phyloP scores from a whole-genome alignment of 1,284 basidiomycete genomes.

The Papiliotrema fonsecae region DNA sequence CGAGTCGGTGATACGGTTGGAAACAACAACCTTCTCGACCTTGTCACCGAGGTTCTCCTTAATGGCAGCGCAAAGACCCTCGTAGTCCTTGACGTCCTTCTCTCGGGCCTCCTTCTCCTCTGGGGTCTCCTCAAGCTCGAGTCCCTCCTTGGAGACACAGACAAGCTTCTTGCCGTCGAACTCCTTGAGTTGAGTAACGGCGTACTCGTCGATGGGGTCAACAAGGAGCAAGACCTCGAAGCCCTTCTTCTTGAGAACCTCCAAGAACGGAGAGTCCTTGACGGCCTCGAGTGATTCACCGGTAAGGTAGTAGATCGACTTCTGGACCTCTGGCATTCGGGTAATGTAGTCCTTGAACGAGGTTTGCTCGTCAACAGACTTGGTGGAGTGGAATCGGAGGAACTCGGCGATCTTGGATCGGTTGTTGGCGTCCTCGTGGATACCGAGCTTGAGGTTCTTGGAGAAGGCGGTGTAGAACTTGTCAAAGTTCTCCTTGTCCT shows the following conservation, averaged over 20 bases:
- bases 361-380: constrained; percentile 84
- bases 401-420: constrained; percentile 99
- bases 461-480: constrained; percentile 94
- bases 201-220: constrained; percentile 98
- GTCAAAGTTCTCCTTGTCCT: constrained; percentile 99
- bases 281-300: constrained; percentile 92
- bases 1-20: constrained; percentile 95
- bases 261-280: constrained; percentile 96
- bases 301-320: constrained; percentile 99
- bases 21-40: constrained; percentile 98
- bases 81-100: constrained; percentile 77
- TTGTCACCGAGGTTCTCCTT: constrained; percentile 99
- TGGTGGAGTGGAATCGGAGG: constrained; percentile 98
- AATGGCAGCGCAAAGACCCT: constrained; percentile 87
- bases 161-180: constrained; percentile 98
- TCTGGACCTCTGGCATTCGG: constrained; percentile 98
- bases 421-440: constrained; percentile 99
- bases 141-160: constrained; percentile 98
- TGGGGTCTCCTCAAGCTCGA: constrained; percentile 98
- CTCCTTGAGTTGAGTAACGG: constrained; percentile 97
- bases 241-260: constrained; percentile 99
- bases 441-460: constrained; percentile 98
- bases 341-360: constrained; percentile 99
- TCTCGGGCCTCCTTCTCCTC: constrained; percentile 94
- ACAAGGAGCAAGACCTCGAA: constrained; percentile 97